Percentiles rank a stretch among this genome's conserved stretches.
Conservation (phyloP, 2,329 filamentous ascomycete genomes). For the Metarhizium sp. region DNA sequence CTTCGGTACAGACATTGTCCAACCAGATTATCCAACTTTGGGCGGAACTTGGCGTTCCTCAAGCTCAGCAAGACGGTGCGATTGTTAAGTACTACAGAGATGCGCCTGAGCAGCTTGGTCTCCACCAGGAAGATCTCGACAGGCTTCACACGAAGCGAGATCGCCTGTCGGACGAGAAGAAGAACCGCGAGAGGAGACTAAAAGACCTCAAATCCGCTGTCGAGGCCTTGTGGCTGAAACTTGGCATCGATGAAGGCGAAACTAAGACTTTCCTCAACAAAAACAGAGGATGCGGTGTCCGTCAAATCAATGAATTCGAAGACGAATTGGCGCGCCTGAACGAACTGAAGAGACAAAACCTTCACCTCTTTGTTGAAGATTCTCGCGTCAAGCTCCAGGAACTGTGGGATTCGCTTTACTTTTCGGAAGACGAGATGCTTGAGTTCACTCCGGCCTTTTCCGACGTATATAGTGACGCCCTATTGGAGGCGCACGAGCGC, state of each 20-base stretch:
- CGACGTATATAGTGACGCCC: constrained; percentile 91
- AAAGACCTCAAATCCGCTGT: constrained; percentile 68
- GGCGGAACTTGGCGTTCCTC: constrained; percentile 90
- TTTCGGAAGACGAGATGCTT: constrained; percentile 97
- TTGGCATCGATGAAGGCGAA: constrained; percentile 74
- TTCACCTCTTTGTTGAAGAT: constrained; percentile 94
- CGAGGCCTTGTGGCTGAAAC: constrained; percentile 81
- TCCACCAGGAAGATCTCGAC: constrained; percentile 78
- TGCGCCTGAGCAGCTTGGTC: constrained; percentile 83
- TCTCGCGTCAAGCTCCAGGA: constrained; percentile 83
- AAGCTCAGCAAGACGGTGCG: constrained; percentile 78
- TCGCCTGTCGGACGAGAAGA: constrained; percentile 82
- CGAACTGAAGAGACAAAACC: constrained; percentile 88
- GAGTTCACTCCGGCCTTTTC: constrained; percentile 96
- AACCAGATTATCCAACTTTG: constrained; percentile 90
- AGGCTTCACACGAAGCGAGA: constrained; percentile 67
- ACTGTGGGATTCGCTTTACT: constrained; percentile 89
- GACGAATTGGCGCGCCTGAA: constrained; percentile 80
- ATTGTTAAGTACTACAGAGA: constrained; percentile 89
- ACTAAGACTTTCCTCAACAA: constrained; percentile 75
- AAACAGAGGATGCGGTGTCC: constrained; percentile 83
- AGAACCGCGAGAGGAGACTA: constrained; percentile 65
- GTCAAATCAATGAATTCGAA: constrained; percentile 93
- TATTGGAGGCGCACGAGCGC: constrained; percentile 88
- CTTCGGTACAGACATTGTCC: constrained; percentile 61